Conservation (phyloP, 2,329 filamentous ascomycete genomes). For the Chlorencoelia australis region DNA sequence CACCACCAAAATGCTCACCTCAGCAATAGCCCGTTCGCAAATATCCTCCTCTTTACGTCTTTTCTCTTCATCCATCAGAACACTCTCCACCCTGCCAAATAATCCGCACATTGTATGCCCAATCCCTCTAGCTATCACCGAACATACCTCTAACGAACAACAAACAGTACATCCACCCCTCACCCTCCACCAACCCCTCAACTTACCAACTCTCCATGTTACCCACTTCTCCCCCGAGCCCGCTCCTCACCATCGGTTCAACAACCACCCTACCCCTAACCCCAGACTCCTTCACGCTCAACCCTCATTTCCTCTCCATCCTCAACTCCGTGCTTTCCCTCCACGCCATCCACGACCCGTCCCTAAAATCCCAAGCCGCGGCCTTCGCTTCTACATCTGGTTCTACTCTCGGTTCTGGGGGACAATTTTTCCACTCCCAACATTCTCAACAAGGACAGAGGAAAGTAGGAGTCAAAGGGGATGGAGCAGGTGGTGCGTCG, state of each 20-base stretch:
- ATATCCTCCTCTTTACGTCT: no score
- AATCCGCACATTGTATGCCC: constrained; percentile 25
- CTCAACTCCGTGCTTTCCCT: constrained; percentile 46
- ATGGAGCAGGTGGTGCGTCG: constrained; percentile 45
- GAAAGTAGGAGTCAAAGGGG: constrained; percentile 33
- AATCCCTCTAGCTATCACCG: background rate
- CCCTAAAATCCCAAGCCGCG: constrained; percentile 44
- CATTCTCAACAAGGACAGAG: constrained; percentile 24
- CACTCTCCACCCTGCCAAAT: constrained; percentile 20
- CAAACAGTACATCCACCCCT: constrained; percentile 46
- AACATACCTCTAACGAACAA: background rate
- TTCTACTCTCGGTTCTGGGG: constrained; percentile 41
- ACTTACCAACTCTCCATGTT: constrained; percentile 50
- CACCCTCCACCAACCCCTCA: constrained; percentile 31
- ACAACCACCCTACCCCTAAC: constrained; percentile 46
- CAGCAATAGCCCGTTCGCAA: no score
- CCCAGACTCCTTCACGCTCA: constrained; percentile 48
- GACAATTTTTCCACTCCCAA: constrained; percentile 38
- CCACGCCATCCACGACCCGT: constrained; percentile 46
- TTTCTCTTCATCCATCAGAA: no score
- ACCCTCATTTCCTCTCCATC: constrained; percentile 47
- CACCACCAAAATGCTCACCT: no score
- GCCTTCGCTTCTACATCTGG: constrained; percentile 51
- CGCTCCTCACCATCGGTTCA: constrained; percentile 47
- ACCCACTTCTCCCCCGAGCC: constrained; percentile 43